Conservation (phyloP, 2,329 filamentous ascomycete species). For the Botrytis porri region DNA sequence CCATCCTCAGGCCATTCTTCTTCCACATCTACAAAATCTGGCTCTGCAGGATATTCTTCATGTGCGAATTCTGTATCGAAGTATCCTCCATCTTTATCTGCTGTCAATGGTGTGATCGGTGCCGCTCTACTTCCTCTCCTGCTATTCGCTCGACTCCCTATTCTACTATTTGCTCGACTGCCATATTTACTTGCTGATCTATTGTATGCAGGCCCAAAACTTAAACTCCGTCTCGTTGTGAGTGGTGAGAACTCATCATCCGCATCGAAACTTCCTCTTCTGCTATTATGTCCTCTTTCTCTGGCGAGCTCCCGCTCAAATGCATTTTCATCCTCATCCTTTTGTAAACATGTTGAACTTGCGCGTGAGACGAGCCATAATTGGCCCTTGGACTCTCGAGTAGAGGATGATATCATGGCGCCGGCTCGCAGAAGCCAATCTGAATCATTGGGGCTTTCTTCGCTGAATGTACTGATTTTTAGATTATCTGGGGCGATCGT, state of each 20-base stretch:
- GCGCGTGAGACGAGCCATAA: slow-evolving; percentile 64
- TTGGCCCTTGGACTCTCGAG: slow-evolving; percentile 66
- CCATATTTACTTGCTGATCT: slow-evolving; percentile 48
- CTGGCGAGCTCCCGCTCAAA: slow-evolving; percentile 51
- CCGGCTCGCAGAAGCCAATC: slow-evolving; percentile 66
- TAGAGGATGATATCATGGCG: slow-evolving; percentile 58
- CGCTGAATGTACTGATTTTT: slow-evolving; percentile 31
- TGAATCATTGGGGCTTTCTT: slow-evolving; percentile 47
- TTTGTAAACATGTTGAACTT: slow-evolving; percentile 60
- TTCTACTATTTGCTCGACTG: slow-evolving; percentile 42
- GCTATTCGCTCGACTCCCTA: slow-evolving; percentile 28
- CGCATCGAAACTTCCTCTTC: slow-evolving; percentile 35
- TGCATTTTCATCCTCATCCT: slow-evolving; percentile 51
- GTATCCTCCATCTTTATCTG: slow-evolving; percentile 45
- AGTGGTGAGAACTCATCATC: slow-evolving; percentile 40
- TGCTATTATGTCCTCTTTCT: slow-evolving; percentile 49
- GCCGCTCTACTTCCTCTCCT: slow-evolving; percentile 25
- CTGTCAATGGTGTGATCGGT: slow-evolving; percentile 44
- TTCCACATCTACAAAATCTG: slow-evolving; percentile 62
- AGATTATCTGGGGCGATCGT: slow-evolving; percentile 31
- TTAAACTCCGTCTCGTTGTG: slow-evolving; percentile 34
- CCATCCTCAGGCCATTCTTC: slow-evolving; percentile 55
- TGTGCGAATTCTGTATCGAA: slow-evolving; percentile 38
- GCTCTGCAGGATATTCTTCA: slow-evolving; percentile 47
- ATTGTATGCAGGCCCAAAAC: slow-evolving; percentile 44